Conservation (phyloP, 345 rosid species). For the Carallia pectinifolia region DNA sequence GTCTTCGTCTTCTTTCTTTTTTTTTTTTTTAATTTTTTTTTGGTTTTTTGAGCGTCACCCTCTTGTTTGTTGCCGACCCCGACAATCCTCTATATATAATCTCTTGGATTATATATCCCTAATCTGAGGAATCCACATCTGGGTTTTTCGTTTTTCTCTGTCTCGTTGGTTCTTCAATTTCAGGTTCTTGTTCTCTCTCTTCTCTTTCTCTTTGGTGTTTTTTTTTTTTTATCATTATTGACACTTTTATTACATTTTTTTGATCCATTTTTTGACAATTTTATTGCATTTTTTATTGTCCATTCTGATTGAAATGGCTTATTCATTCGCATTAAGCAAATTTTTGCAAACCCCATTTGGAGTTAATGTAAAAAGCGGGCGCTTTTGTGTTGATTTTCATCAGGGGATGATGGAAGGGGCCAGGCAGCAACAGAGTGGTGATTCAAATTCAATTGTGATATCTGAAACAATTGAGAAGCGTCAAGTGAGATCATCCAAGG, state of each 20-base stretch:
- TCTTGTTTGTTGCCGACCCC: conserved; percentile 21
- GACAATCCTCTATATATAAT: background rate
- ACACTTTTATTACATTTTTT: no score
- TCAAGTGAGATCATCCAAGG: conserved; percentile 29
- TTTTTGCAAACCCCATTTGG: no score
- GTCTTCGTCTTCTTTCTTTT: background rate
- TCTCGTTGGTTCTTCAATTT: conserved; percentile 29
- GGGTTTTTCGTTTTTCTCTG: conserved; percentile 22
- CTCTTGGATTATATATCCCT: background rate
- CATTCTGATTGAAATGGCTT: no score
- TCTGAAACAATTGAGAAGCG: conserved; percentile 46
- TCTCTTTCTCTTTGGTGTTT: background rate
- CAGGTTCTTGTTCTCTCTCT: conserved; percentile 23
- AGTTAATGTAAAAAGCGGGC: no score
- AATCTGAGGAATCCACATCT: conserved; percentile 30
- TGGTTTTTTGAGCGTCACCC: background rate
- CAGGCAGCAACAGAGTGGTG: conserved; percentile 22
- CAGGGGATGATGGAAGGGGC: conserved; percentile 45
- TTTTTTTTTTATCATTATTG: conserved; percentile 13
- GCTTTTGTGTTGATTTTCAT: conserved; percentile 9
- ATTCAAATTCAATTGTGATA: conserved; percentile 9
- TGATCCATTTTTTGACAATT: no score
- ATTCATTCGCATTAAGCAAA: no score
- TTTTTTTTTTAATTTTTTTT: background rate
- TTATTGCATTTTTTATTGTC: no score